Evolutionary conservation across 805 yeast genomes (phyloP).

Genomic region (Wickerhamomyces strasburgensis): DNA sequence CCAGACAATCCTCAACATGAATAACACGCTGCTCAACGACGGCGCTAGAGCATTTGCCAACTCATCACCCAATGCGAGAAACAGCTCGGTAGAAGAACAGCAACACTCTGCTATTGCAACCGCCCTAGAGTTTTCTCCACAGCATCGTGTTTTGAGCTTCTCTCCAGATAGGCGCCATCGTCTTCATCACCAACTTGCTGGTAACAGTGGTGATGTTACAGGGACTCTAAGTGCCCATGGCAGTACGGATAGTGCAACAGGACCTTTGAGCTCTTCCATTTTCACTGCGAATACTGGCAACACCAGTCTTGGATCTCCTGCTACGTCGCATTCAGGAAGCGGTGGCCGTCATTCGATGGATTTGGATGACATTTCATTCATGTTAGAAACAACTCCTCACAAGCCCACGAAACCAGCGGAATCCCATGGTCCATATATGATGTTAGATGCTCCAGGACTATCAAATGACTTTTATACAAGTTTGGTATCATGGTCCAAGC

Average conservation of each 20-base stretch:
- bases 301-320: no score
- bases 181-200: no score
- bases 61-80: no score
- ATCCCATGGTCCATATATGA: conserved; percentile 42
- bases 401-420: conserved; percentile 25
- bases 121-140: conserved; percentile 42
- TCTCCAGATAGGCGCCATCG: conserved; percentile 9
- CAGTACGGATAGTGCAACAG: no score
- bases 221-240: no score
- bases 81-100: no score
- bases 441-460: conserved; percentile 64
- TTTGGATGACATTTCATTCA: conserved; percentile 10
- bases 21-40: conserved; percentile 12
- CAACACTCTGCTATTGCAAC: no score
- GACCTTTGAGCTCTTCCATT: no score
- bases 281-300: no score
- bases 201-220: background rate
- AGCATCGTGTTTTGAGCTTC: conserved; percentile 38
- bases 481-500: conserved; percentile 64
- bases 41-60: conserved; percentile 11
- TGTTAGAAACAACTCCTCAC: conserved; percentile 6
- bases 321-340: no score
- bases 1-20: conserved; percentile 15
- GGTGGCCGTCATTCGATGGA: conserved; percentile 7
- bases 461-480: conserved; percentile 77